phyloP scores from a whole-genome alignment of 2,329 filamentous ascomycete species.

The Hymenoscyphus infarciens region DNA sequence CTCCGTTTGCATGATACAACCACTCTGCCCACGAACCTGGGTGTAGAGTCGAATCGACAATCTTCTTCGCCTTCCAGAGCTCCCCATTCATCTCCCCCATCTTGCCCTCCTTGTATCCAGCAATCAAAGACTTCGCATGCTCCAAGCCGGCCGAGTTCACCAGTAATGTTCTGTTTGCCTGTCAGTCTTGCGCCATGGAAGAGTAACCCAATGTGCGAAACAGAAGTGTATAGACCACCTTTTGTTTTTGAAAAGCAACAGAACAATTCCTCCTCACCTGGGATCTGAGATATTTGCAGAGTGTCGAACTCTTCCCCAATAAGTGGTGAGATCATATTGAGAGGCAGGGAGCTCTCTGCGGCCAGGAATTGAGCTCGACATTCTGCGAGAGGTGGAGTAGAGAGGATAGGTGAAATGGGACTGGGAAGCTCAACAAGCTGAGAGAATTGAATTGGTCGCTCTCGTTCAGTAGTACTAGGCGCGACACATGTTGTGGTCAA shows the following conservation, averaged over 20 bases:
- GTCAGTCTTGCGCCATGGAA: constrained; percentile 21
- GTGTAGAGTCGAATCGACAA: constrained; percentile 93
- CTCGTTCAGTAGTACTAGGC: not conserved
- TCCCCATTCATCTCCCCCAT: constrained; percentile 79
- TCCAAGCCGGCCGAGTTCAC: constrained; percentile 76
- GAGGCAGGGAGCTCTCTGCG: constrained; percentile 82
- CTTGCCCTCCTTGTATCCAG: constrained; percentile 83
- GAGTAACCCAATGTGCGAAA: constrained; percentile 1
- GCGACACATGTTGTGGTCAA: not conserved
- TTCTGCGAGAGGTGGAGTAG: constrained; percentile 31
- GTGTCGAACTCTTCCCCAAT: constrained; percentile 92
- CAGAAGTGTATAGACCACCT: constrained; percentile 23
- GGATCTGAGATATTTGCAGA: constrained; percentile 88
- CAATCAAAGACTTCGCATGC: constrained; percentile 76
- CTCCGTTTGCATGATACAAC: not conserved
- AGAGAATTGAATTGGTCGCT: not conserved
- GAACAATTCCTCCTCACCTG: constrained; percentile 61
- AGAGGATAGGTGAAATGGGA: not conserved
- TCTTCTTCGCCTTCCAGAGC: constrained; percentile 93
- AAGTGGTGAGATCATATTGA: constrained; percentile 87
- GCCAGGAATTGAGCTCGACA: constrained; percentile 65
- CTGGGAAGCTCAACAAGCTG: not conserved
- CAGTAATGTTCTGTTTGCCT: constrained; percentile 68
- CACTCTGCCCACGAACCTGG: constrained; percentile 60
- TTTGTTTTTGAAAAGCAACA: constrained; percentile 22